Evolutionary conservation across 768 basidiomycete species (phyloP).

Genomic region (Botryobasidium botryosum): DNA sequence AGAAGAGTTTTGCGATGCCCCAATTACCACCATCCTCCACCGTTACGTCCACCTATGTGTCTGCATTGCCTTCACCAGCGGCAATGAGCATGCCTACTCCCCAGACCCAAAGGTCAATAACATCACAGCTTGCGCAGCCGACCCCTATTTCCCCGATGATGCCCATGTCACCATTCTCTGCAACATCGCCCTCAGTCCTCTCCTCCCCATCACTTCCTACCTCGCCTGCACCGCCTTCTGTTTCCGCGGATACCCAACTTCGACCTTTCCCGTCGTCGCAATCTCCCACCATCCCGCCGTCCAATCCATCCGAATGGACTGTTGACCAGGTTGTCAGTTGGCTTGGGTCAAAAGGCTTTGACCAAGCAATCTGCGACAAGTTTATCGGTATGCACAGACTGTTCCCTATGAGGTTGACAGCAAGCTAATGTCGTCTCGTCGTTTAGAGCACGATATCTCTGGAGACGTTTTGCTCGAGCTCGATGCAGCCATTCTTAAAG

Average conservation of each 20-base stretch:
- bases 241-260: neutral
- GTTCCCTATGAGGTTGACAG: slow-evolving; percentile 1
- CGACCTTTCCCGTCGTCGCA: neutral
- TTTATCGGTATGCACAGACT: slow-evolving; percentile 52
- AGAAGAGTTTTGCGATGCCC: too few relatives aligned
- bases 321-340: slow-evolving; percentile 84
- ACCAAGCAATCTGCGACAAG: slow-evolving; percentile 62
- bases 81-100: too few relatives aligned
- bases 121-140: too few relatives aligned
- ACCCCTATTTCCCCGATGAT: slow-evolving; percentile 14
- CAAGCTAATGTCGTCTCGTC: neutral
- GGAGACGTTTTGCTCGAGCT: slow-evolving; percentile 94
- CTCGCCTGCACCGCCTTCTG: neutral
- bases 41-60: too few relatives aligned
- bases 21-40: too few relatives aligned
- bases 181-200: slow-evolving; percentile 23
- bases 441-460: slow-evolving; percentile 89
- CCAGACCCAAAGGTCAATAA: too few relatives aligned
- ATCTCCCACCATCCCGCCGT: slow-evolving; percentile 10
- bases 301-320: slow-evolving; percentile 56
- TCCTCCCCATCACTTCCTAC: slow-evolving; percentile 22
- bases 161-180: slow-evolving; percentile 13
- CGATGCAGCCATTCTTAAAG: slow-evolving; percentile 78
- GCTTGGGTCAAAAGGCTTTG: slow-evolving; percentile 73
- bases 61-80: too few relatives aligned